Evolutionary conservation across 108 stramenopile genomes (phyloP), one percentile per base, ranked within the genome.

Genomic region (Cyclostephanos tholiformis): DNA sequence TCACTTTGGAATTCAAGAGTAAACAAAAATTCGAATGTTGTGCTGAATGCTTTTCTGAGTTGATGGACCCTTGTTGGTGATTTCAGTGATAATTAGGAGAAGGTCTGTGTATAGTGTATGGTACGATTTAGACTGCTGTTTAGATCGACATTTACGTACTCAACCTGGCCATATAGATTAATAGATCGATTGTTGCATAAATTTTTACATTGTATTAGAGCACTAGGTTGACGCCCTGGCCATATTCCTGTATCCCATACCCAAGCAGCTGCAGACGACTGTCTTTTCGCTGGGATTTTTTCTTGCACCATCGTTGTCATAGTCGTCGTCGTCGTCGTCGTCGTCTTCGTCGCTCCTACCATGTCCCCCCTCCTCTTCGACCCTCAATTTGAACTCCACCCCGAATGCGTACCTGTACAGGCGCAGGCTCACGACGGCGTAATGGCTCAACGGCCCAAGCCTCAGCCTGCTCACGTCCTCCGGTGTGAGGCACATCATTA

Each of bases 401-500:
- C 86, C 95, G 64, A 96, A 92, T 16, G 84, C 85, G 62, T 82
- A 67, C 77, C 93, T 96, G 74, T 85, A 88, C 59, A 96, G 70
- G 49, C 95, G 85, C 77, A 96, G 77, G 30, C 87, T 88, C 56
- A 86, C 88, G n/a, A 96, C 76, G 2, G 91, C 83, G 67, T 93
- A 93, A 19, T 84, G 82, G 13, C 86, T 88, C 44, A 96, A 56
- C 11, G 87, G 88, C 20, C 95, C 95, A 22, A 96, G 49, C 46
- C 95, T 86, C 74, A 96, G 85, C 69, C 92, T 79, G 22, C 86
- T 84, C 7, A 96, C 99, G 84, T 99, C 99, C 79, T 99, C 97
- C 0, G 99, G 97, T 26, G 94, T 90, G 27, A 98, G 81, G 52
- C 94, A 95, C 98, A 99, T 99, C 82, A 97, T 91, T 17, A 97